Percentiles rank a stretch among this genome's conserved stretches.
phyloP scores from a whole-genome alignment of 106 monocot species.

The Ottelia alismoides region DNA sequence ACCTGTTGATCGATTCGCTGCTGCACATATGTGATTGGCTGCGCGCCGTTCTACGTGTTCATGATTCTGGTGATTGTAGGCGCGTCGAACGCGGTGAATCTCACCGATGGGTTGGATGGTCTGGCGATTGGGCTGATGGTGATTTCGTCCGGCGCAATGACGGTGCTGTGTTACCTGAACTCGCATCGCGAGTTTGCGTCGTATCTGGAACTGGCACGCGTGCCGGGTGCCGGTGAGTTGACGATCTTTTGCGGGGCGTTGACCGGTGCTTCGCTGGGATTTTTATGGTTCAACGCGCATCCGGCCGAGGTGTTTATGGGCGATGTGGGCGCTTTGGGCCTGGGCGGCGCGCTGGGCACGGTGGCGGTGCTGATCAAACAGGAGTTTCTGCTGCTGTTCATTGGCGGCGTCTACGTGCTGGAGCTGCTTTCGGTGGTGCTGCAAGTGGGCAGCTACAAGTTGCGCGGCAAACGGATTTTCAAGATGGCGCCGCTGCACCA shows the following conservation, averaged over 20 bases:
- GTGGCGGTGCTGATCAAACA: not conserved
- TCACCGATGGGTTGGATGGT: not conserved
- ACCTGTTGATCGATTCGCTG: no score
- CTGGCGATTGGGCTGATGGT: not conserved
- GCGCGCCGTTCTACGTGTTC: not conserved
- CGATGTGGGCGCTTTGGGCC: slow-evolving; percentile 1
- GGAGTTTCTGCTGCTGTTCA: slow-evolving; percentile 1
- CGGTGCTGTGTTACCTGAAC: not conserved
- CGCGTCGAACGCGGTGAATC: slow-evolving; percentile 2
- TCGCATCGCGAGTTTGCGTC: not conserved
- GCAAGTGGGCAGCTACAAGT: not conserved
- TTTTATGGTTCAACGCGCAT: slow-evolving; percentile 2
- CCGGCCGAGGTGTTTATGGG: slow-evolving; percentile 4
- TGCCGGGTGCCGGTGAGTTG: not conserved
- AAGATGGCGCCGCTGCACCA: slow-evolving; percentile 3
- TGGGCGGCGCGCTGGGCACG: slow-evolving; percentile 4
- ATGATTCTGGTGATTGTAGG: not conserved
- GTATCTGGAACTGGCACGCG: not conserved
- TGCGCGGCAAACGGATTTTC: not conserved
- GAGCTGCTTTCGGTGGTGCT: not conserved
- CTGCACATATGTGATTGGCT: not conserved
- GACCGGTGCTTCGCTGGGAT: not conserved
- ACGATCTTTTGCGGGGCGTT: not conserved
- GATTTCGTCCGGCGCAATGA: not conserved
- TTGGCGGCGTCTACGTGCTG: slow-evolving; percentile 3